phyloP scores from a whole-genome alignment of 2,329 filamentous ascomycete species.

The Fusarium longipes region DNA sequence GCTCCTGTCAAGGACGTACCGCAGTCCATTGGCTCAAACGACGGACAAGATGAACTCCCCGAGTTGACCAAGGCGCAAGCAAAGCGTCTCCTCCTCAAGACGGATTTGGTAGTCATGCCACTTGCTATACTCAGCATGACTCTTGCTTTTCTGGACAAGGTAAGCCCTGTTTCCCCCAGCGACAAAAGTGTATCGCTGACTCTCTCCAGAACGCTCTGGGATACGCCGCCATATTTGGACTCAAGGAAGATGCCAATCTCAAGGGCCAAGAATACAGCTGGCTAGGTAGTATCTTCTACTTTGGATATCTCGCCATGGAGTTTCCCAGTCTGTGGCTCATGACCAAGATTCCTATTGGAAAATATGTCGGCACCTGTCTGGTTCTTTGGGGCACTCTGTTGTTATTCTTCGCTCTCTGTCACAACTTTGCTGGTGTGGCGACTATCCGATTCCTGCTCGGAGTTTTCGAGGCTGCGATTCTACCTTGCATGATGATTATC shows the following conservation, averaged over 20 bases:
- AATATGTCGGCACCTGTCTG: slow-evolving; percentile 38
- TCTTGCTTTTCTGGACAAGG: neutral
- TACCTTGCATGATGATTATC: slow-evolving; percentile 47
- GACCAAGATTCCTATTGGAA: slow-evolving; percentile 33
- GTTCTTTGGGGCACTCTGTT: slow-evolving; percentile 37
- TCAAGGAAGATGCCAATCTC: slow-evolving; percentile 42
- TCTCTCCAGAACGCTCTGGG: neutral
- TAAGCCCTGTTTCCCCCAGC: rapidly evolving
- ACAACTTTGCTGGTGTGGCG: slow-evolving; percentile 42
- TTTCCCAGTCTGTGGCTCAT: slow-evolving; percentile 54
- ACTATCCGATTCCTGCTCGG: slow-evolving; percentile 48
- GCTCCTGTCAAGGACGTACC: slow-evolving; percentile 2
- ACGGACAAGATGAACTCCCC: rapidly evolving
- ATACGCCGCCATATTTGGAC: slow-evolving; percentile 38
- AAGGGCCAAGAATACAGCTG: slow-evolving; percentile 69
- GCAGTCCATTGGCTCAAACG: neutral
- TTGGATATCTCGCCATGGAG: slow-evolving; percentile 61
- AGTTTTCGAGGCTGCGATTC: slow-evolving; percentile 45
- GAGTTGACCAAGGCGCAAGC: neutral
- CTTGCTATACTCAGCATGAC: slow-evolving; percentile 24
- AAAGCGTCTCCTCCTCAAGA: slow-evolving; percentile 12
- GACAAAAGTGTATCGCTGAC: rapidly evolving
- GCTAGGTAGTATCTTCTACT: slow-evolving; percentile 61
- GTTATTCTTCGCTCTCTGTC: slow-evolving; percentile 43
- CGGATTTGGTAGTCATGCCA: slow-evolving; percentile 18